Conservation (phyloP, 371 early-diverging fungal genomes). For the Smittium mucronatum region DNA sequence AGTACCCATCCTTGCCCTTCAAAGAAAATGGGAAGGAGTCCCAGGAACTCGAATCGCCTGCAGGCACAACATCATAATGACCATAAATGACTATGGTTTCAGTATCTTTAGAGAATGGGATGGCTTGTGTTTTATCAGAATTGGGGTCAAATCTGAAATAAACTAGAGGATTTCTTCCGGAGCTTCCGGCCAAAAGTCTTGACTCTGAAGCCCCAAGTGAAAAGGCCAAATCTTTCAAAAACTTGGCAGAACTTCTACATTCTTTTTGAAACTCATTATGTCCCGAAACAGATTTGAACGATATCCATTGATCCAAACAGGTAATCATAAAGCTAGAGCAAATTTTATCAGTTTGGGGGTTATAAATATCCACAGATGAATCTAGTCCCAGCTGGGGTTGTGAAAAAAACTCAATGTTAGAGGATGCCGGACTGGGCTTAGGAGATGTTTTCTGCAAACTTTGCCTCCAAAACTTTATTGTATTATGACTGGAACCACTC, state of each 20-base stretch:
- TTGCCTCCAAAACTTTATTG: constrained; percentile 42
- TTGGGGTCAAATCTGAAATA: constrained; percentile 51
- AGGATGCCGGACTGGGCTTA: not conserved
- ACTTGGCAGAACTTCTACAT: constrained; percentile 62
- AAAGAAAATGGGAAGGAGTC: constrained; percentile 38
- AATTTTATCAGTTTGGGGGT: constrained; percentile 13
- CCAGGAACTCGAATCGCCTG: constrained; percentile 51
- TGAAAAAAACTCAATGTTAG: not conserved
- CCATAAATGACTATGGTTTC: constrained; percentile 64
- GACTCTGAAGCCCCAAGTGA: constrained; percentile 57
- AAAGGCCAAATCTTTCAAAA: constrained; percentile 48
- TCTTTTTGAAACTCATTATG: constrained; percentile 48
- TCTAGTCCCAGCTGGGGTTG: not conserved
- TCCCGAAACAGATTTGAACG: constrained; percentile 55
- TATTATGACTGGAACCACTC: constrained; percentile 53
- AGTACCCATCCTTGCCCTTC: constrained; percentile 50
- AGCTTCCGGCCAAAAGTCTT: constrained; percentile 46
- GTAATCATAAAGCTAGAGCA: constrained; percentile 41
- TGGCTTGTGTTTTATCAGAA: not conserved
- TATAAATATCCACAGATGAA: not conserved
- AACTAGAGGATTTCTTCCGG: constrained; percentile 60
- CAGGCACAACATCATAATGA: constrained; percentile 68
- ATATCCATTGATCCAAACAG: constrained; percentile 56
- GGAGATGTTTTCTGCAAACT: not conserved
- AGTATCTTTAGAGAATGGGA: constrained; percentile 12